Base-by-base conservation (phyloP, 805 yeast species). In the Cyberlindnera bimundalis region DNA sequence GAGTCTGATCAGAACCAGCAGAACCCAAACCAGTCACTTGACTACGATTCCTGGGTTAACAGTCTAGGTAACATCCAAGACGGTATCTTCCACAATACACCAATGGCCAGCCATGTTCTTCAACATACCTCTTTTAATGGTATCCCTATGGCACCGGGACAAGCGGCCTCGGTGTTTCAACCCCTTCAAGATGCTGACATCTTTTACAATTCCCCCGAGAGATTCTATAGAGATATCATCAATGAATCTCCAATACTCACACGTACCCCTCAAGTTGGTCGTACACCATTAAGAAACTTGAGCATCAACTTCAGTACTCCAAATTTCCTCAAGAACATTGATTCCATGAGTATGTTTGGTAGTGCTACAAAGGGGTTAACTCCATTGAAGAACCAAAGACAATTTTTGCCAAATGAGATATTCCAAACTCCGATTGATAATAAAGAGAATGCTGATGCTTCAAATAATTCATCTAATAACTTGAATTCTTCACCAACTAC, bases 401-500 rank as follows among this genome's bases (percentile, higher is more conserved):
- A 50, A 19, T 53, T 51, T 40, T 42, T 23, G 16, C 15, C 48
- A 2, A 47, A 40, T 25, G 53, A 49, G 11, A 33, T 53, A 10
- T 55, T 56, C 27, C 53, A 52, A 21, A 55, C 59, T 2, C 50
- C 50, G 1, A 39, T 37, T 9, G 42, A 39, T 12, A 40, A 43
- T 18, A 47, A 43, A 28, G 47, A 50, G 20, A 21, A 28, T 13
- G 9, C 17, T 5, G 28, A 23, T 16, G 6, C 27, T 23, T 6
- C n/a, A 9, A 29, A 29, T 14, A 30, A 5, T 5, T n/a, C 13
- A 13, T 5, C 16, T 19, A 33, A 25, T 29, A 25, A 45, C 8
- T 23, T 51, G 38, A 48, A 54, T 20, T 57, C 61, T 1, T 55
- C 60, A 0, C 61, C 61, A 27, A 57, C 61, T 2, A 57, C 61